phyloP scores from a whole-genome alignment of 2,329 filamentous ascomycete genomes.

The Diatrype stigma region DNA sequence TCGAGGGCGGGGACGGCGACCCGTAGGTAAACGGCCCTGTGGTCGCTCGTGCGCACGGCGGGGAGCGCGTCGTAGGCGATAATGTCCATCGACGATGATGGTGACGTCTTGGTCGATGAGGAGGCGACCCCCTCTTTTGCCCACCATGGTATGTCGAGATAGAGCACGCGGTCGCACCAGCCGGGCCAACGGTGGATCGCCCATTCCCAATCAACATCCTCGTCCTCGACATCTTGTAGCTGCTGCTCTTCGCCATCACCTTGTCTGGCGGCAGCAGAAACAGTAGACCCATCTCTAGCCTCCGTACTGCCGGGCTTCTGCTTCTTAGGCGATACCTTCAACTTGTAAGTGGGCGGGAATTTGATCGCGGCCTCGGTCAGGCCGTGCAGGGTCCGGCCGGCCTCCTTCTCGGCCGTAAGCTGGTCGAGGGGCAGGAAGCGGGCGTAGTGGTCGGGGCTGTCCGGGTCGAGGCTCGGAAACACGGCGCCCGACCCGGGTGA shows the following conservation, averaged over 20 bases:
- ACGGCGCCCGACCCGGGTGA: slow-evolving; percentile 57
- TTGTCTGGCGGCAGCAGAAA: no score
- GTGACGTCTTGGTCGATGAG: slow-evolving; percentile 10
- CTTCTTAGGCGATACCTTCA: slow-evolving; percentile 44
- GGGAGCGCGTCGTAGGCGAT: slow-evolving; percentile 71
- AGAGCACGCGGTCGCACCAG: slow-evolving; percentile 92
- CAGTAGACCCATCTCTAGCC: slow-evolving; percentile 12
- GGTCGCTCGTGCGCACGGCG: slow-evolving; percentile 78
- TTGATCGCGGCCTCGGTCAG: slow-evolving; percentile 67
- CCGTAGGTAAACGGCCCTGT: slow-evolving; percentile 76
- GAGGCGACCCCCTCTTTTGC: slow-evolving; percentile 25
- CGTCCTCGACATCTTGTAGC: not conserved
- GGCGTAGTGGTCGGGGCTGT: slow-evolving; percentile 58
- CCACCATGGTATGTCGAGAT: slow-evolving; percentile 59
- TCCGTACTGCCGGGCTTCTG: no score
- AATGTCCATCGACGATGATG: slow-evolving; percentile 41
- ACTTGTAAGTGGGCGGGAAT: slow-evolving; percentile 96
- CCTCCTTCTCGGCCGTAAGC: slow-evolving; percentile 65
- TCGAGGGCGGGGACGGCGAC: slow-evolving; percentile 59
- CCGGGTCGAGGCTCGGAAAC: slow-evolving; percentile 57
- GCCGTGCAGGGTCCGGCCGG: slow-evolving; percentile 71
- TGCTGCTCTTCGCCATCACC: slow-evolving; percentile 22
- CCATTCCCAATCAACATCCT: slow-evolving; percentile 61
- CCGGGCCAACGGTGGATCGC: slow-evolving; percentile 80
- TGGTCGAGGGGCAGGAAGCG: slow-evolving; percentile 73